These are phyloP conservation scores for Syzygium aromaticum DNA, from an alignment of 345 rosid genomes.

Conservation along the genomic window DNA sequence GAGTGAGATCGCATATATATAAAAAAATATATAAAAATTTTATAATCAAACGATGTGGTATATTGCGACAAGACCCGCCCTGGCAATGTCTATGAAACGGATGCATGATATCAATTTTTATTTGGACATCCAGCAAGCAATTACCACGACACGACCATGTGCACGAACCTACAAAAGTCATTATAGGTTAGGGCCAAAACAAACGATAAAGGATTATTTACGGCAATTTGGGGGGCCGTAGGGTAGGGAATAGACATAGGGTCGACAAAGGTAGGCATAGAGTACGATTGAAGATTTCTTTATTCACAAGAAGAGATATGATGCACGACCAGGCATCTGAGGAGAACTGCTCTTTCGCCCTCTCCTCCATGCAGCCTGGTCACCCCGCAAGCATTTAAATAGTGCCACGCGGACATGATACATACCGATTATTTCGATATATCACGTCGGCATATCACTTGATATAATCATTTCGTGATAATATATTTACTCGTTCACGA, in stretches of 20 bases:
- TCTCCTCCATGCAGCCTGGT: not conserved
- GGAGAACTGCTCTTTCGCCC: not conserved
- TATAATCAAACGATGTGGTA: not conserved
- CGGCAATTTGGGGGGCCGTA: not conserved
- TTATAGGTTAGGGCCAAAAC: not conserved
- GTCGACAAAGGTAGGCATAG: not conserved
- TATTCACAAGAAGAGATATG: not conserved
- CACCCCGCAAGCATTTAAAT: not conserved
- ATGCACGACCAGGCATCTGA: not conserved
- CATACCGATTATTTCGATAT: no score
- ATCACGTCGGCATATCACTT: not conserved
- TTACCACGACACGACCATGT: not conserved
- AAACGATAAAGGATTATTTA: not conserved
- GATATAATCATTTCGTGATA: not conserved
- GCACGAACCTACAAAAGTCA: not conserved
- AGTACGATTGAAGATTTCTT: not conserved
- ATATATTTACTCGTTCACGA: not conserved
- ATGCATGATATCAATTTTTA: not conserved
- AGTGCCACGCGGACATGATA: not conserved
- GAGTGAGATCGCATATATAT: not conserved
- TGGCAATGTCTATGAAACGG: not conserved
- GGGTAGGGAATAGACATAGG: not conserved
- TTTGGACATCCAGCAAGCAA: not conserved
- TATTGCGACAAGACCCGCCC: not conserved
- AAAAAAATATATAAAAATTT: not conserved